A percentile compares a stretch with the other conserved stretches of the same genome.
Conservation (phyloP, 257 asterid species). For the Forsythia viridissima region DNA sequence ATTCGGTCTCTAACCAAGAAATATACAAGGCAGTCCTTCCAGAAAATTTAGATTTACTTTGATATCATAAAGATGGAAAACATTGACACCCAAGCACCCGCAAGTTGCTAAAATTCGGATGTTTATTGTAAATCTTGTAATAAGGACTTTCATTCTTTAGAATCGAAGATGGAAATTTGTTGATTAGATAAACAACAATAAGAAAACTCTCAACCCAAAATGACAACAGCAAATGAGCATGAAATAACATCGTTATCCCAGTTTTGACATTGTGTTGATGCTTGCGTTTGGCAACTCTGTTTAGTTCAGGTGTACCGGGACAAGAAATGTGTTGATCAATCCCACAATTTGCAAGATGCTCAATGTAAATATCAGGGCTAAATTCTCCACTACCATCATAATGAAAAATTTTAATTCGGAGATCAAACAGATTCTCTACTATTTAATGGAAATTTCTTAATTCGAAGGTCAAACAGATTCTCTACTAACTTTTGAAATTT, state of each 20-base stretch:
- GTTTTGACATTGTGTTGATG: constrained; percentile 17
- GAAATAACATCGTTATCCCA: constrained; percentile 1
- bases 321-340: background rate
- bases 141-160: background rate
- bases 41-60: background rate
- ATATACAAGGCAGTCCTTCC: background rate
- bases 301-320: background rate
- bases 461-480: constrained; percentile 5
- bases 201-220: constrained; percentile 11
- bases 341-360: background rate
- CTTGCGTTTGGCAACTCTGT: background rate
- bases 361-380: background rate
- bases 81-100: background rate
- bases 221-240: background rate
- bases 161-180: background rate
- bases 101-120: background rate
- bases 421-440: constrained; percentile 11
- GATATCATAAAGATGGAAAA: background rate
- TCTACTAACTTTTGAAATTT: background rate
- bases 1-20: background rate
- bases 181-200: background rate
- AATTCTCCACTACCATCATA: constrained; percentile 14
- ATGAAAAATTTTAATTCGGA: background rate
- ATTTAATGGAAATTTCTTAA: background rate
- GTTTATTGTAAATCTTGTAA: background rate